These are phyloP conservation scores for Lipomyces yamanashiensis DNA, from an alignment of 805 yeast genomes.

Conservation along the genomic window DNA sequence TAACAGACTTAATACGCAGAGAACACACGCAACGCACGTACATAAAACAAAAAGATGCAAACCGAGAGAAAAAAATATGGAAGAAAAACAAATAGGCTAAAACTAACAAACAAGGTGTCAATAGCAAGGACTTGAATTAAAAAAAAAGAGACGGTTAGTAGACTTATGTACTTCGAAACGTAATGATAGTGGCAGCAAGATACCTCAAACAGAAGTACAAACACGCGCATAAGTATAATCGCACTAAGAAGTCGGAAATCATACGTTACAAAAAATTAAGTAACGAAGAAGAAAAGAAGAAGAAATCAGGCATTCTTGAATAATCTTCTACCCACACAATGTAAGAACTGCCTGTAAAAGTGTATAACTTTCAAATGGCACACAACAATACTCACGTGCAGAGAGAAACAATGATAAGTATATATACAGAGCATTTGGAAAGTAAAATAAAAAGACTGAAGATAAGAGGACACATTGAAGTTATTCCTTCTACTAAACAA, in stretches of 20 bases:
- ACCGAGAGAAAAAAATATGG: background rate
- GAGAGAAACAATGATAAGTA: conserved; percentile 1
- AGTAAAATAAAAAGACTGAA: background rate
- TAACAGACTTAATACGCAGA: background rate
- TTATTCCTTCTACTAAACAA: background rate
- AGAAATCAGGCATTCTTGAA: background rate
- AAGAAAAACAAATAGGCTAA: background rate
- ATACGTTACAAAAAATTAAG: background rate
- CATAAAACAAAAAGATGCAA: conserved; percentile 8
- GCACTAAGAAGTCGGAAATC: background rate
- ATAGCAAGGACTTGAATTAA: background rate
- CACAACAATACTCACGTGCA: conserved; percentile 1
- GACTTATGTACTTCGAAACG: background rate
- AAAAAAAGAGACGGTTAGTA: background rate
- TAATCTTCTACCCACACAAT: background rate
- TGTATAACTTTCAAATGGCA: background rate
- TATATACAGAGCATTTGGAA: conserved; percentile 14
- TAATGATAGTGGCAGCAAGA: background rate
- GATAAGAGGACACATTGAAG: background rate
- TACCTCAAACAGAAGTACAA: too few species aligned
- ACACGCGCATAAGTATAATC: too few species aligned
- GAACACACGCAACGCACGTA: conserved; percentile 5
- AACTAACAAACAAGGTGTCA: background rate
- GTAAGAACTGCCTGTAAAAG: background rate
- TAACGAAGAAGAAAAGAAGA: background rate